A percentile compares a stretch with the other conserved stretches of the same genome.
Evolutionary conservation across 805 yeast genomes (phyloP).

Genomic region (Myxozyma geophila): DNA sequence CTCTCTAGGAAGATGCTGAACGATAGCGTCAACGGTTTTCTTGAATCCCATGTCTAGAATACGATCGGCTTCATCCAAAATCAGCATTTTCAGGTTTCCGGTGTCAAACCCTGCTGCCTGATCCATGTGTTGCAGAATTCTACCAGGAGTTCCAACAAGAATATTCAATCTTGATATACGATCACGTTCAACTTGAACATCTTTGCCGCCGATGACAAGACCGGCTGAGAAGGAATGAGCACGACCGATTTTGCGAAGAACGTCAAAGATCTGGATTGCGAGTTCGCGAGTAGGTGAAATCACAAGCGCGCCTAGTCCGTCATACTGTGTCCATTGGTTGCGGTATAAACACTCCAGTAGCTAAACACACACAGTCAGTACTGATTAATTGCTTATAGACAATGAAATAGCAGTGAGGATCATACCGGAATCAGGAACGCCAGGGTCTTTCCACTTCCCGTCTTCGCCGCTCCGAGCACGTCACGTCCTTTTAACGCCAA

Average conservation of each 20-base stretch:
- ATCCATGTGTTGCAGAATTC: conserved; percentile 87
- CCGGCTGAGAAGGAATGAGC: conserved; percentile 82
- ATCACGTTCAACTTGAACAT: conserved; percentile 77
- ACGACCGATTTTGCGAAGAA: conserved; percentile 77
- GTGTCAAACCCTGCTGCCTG: conserved; percentile 82
- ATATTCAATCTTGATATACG: conserved; percentile 80
- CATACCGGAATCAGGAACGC: conserved; percentile 84
- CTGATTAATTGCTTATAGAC: neutral
- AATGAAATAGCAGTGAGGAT: neutral
- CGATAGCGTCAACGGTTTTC: conserved; percentile 77
- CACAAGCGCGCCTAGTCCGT: conserved; percentile 86
- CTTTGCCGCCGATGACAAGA: conserved; percentile 91
- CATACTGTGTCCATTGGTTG: conserved; percentile 76
- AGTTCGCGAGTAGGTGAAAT: conserved; percentile 92
- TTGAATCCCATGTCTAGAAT: conserved; percentile 93
- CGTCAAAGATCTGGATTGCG: conserved; percentile 90
- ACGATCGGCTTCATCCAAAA: conserved; percentile 90
- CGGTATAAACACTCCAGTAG: conserved; percentile 55
- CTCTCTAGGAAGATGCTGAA: conserved; percentile 74
- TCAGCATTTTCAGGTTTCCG: conserved; percentile 73
- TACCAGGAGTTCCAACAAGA: conserved; percentile 88
- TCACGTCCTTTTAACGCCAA: conserved; percentile 76
- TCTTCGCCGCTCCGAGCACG: conserved; percentile 83
- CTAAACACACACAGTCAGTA: conserved; percentile 2
- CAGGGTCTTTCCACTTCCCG: conserved; percentile 89